These are phyloP conservation scores for Akanthomyces uredinophilus DNA, from an alignment of 2,329 filamentous ascomycete species.

Conservation along the genomic window DNA sequence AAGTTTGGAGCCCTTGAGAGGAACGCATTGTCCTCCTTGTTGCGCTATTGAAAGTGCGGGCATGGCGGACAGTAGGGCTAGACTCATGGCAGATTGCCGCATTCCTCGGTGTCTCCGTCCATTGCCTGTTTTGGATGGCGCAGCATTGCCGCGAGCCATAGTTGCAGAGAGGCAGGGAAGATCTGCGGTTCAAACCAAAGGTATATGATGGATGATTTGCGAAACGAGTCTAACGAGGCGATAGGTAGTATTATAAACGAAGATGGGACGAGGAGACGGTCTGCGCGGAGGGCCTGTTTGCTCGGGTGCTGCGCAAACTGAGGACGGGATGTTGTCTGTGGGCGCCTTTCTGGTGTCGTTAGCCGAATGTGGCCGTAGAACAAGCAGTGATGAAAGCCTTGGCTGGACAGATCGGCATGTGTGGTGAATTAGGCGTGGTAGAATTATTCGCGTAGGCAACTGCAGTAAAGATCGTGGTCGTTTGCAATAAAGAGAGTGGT, in stretches of 20 bases:
- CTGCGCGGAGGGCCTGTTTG: slow-evolving; percentile 1
- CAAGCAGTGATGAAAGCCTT: neutral
- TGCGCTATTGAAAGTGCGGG: slow-evolving; percentile 34
- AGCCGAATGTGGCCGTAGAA: neutral
- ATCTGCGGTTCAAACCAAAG: neutral
- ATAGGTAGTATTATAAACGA: neutral
- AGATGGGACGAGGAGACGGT: neutral
- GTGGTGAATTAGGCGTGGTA: neutral
- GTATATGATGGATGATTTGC: neutral
- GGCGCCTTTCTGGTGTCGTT: neutral
- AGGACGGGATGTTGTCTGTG: neutral
- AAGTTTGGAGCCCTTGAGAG: slow-evolving; percentile 61
- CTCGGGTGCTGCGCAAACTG: slow-evolving; percentile 5
- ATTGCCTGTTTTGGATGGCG: slow-evolving; percentile 11
- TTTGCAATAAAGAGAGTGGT: neutral
- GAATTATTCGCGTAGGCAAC: neutral
- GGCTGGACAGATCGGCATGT: neutral
- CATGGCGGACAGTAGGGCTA: slow-evolving; percentile 22
- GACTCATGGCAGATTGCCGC: slow-evolving; percentile 20
- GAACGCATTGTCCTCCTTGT: slow-evolving; percentile 47
- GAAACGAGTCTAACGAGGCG: neutral
- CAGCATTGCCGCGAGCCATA: slow-evolving; percentile 8
- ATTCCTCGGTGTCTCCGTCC: slow-evolving; percentile 16
- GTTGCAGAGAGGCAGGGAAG: neutral
- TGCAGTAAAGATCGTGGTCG: slow-evolving; percentile 8